These are phyloP conservation scores for Coccomyxa subellipsoidea DNA, from an alignment of 163 green algal species.

Conservation along the genomic window DNA sequence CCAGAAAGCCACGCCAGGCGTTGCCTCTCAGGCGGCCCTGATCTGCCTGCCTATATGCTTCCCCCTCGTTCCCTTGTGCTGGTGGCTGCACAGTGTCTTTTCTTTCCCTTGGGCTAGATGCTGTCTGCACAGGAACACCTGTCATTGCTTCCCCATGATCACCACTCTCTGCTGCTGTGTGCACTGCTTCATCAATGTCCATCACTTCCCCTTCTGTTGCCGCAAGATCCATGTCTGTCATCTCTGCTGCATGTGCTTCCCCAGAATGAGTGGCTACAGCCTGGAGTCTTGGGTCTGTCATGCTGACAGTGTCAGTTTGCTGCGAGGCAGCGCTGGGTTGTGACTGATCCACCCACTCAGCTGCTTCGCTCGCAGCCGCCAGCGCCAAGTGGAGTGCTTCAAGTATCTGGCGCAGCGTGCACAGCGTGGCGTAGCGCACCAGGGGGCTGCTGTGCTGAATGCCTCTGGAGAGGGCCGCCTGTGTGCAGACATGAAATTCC, in stretches of 20 bases:
- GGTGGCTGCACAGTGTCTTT: neutral
- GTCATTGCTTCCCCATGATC: no score
- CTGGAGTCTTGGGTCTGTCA: neutral
- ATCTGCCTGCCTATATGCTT: neutral
- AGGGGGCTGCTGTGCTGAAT: slow-evolving; percentile 34
- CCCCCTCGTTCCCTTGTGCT: neutral
- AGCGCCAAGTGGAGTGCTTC: slow-evolving; percentile 22
- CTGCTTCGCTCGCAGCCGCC: slow-evolving; percentile 6
- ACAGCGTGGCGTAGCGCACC: slow-evolving; percentile 33
- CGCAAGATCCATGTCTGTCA: neutral
- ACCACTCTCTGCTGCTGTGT: no score
- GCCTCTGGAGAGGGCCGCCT: slow-evolving; percentile 30
- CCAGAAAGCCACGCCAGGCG: slow-evolving; percentile 9
- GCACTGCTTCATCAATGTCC: neutral
- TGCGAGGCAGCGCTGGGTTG: neutral
- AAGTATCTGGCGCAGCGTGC: slow-evolving; percentile 22
- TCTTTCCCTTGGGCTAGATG: neutral
- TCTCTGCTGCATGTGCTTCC: no score
- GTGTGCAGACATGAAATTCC: neutral
- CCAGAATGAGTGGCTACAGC: neutral
- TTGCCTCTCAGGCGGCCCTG: neutral
- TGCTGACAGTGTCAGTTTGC: neutral
- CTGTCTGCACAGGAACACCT: no score
- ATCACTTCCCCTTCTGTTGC: neutral
- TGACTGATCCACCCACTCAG: neutral